Base-by-base conservation (phyloP, 1,139 yeast genomes). In the Sugiyamaella paludigena region DNA sequence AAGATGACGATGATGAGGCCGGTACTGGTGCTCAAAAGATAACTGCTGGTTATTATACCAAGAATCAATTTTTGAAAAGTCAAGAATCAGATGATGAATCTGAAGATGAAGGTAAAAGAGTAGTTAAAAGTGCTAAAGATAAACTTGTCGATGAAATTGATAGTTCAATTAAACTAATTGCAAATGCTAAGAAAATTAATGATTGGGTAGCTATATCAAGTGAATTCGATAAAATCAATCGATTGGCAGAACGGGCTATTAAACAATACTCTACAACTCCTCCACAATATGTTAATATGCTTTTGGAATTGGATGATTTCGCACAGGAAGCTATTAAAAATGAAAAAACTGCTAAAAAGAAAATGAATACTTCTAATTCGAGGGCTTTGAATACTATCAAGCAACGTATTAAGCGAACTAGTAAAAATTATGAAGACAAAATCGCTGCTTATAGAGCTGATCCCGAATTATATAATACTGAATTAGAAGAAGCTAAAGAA, bases 61-160 rank as follows among this genome's bases (percentile, higher is more conserved):
- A 80, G 63, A 76, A 76, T 59, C 75, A 79, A 53, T 68, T 57
- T 75, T 74, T 69, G 53, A 68, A 68, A 54, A 68, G 68, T 12
- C 67, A 70, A 56, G 77, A 66, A 32, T 73, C 78, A 42, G 86
- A 81, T 54, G 70, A 74, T 41, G 83, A 78, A 49, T 66, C 72
- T 46, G 87, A 82, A 53, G 78, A 73, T 47, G 84, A 80, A 44
- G 68, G 64, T 48, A 84, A 83, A 68, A 86, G 84, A 63, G 88
- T 89, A 43, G 97, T 92, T 60, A 91, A 87, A 72, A 83, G 94
- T 52, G 96, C 97, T 50, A 88, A 86, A 72, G 98, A 91, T 59
- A 94, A 91, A 72, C 77, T 91, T 55, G 68, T 88, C 58, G 98
- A 89, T 66, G 98, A 92, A 69, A 79, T 92, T 73, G 84, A 80